phyloP scores from a whole-genome alignment of 2,329 filamentous ascomycete species.

The Chalaropsis ovoidea region DNA sequence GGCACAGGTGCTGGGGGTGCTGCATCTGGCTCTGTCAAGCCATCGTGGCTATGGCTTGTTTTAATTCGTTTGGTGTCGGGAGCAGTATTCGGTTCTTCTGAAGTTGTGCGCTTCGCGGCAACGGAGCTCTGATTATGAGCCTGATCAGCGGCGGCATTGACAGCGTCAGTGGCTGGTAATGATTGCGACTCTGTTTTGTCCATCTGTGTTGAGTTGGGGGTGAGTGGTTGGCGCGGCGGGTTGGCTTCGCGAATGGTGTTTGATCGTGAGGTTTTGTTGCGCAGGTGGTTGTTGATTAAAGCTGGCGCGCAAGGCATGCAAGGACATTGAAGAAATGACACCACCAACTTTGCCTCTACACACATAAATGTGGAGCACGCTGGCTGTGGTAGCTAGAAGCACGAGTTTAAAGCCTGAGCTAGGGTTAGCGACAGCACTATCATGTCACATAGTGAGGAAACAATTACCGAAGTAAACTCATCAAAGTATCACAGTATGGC shows the following conservation, averaged over 20 bases:
- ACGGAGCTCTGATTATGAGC: background rate
- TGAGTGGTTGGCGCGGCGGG: no score
- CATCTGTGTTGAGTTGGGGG: background rate
- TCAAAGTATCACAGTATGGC: no score
- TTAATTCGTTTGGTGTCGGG: conserved; percentile 4
- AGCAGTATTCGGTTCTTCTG: conserved; percentile 9
- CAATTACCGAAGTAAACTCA: no score
- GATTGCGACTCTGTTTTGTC: background rate
- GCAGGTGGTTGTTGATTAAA: background rate
- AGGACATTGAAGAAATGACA: no score
- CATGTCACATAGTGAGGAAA: no score
- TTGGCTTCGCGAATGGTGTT: background rate
- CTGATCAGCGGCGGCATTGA: background rate
- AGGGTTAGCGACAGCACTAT: no score
- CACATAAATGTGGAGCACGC: no score
- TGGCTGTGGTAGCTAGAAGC: no score
- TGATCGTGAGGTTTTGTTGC: background rate
- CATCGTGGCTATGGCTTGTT: conserved; percentile 9
- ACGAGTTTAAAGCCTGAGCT: no score
- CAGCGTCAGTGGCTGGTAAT: background rate
- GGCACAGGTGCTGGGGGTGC: background rate
- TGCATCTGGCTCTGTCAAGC: background rate
- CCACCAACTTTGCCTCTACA: no score
- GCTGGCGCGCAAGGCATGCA: background rate
- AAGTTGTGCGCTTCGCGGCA: conserved; percentile 5